phyloP scores from a whole-genome alignment of 1,139 yeast species.

The Eremothecium gossypii region DNA sequence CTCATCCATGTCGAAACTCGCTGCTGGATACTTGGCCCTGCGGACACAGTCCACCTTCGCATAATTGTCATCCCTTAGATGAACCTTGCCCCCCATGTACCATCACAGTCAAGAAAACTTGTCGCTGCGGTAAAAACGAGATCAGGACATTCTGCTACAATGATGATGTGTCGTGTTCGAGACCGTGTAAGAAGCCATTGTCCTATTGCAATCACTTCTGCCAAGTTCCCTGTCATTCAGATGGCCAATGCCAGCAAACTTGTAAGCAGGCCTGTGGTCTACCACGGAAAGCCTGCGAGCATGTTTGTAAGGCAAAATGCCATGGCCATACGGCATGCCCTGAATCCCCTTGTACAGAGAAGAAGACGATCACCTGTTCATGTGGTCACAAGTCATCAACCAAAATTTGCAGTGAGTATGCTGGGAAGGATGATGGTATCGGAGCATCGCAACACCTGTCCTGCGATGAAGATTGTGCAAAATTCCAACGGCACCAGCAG shows the following conservation, averaged over 20 bases:
- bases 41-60: constrained; percentile 70
- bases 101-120: constrained; percentile 46
- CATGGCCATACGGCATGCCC: constrained; percentile 53
- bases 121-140: constrained; percentile 59
- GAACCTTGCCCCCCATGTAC: constrained; percentile 74
- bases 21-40: constrained; percentile 39
- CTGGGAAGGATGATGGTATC: constrained; percentile 18
- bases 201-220: constrained; percentile 64
- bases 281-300: constrained; percentile 47
- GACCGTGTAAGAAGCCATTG: constrained; percentile 47
- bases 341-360: constrained; percentile 43
- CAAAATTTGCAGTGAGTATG: constrained; percentile 48
- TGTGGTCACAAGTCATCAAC: constrained; percentile 50
- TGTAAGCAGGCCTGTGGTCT: constrained; percentile 55
- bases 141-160: constrained; percentile 63
- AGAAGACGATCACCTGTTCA: constrained; percentile 44
- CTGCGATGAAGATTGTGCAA: constrained; percentile 68
- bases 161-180: constrained; percentile 62
- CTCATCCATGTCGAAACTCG: constrained; percentile 52
- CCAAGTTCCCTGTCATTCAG: constrained; percentile 39
- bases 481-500: constrained; percentile 48
- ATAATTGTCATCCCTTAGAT: constrained; percentile 62
- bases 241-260: constrained; percentile 31
- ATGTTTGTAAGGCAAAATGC: constrained; percentile 52
- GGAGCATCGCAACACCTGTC: constrained; percentile 28